Base-by-base conservation (phyloP, 169 alveolate genomes). In the Toxoplasma gondii region DNA sequence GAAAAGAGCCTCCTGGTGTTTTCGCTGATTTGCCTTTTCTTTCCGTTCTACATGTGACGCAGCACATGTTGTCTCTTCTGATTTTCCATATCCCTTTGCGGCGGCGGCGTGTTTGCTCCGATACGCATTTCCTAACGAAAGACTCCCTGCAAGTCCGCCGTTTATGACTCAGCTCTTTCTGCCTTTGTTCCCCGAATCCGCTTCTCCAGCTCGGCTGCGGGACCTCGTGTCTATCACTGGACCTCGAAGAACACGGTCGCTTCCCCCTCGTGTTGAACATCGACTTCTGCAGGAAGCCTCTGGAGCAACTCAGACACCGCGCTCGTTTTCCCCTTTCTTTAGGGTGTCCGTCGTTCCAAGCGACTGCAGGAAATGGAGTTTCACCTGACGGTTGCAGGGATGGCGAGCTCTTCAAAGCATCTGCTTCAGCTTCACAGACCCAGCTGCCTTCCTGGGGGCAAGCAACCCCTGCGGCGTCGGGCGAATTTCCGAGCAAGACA, bases 271-370 rank as follows among this genome's bases (percentile, higher is more conserved):
- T 78, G 12, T 31, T 78, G 45, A 78, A 78, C 45, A 10, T 78
- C 43, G 86, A 78, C 45, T 78, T 78, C 43, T 78, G 86, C 45
- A 78, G 86, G n/a, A 16, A n/a, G 86, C 86, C 86, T 38, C 45
- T 78, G 1, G 86, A 9, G n/a, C 86, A 78, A 31, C 86, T 78
- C 86, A 10, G 49, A 29, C 44, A 45, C n/a, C 22, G 45, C 2
- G 86, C 74, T 16, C 58, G 58, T 49, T n/a, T n/a, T n/a, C n/a
- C n/a, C n/a, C n/a, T n/a, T n/a, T n/a, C n/a, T n/a, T n/a, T n/a
- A n/a, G n/a, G n/a, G n/a, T n/a, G n/a, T n/a, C n/a, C n/a, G n/a
- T n/a, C n/a, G n/a, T n/a, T n/a, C n/a, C n/a, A n/a, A n/a, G n/a
- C n/a, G n/a, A n/a, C n/a, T n/a, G n/a, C n/a, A n/a, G n/a, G n/a